phyloP scores from a whole-genome alignment of 2,329 filamentous ascomycete species.

The Madurella mycetomatis region DNA sequence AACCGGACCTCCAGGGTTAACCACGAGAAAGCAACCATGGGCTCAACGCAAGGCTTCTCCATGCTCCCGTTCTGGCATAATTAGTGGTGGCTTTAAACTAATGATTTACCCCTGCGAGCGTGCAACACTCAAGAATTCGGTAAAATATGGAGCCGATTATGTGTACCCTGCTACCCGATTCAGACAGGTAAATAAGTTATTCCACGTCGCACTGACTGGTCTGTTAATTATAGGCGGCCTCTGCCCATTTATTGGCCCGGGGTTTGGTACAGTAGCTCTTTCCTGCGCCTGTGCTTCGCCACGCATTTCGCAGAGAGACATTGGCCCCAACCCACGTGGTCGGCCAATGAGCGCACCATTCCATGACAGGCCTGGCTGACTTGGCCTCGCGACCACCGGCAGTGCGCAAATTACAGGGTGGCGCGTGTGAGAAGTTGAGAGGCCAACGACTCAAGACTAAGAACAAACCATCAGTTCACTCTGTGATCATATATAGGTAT shows the following conservation, averaged over 20 bases:
- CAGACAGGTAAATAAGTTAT: not conserved
- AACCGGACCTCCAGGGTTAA: no score
- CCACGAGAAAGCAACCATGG: no score
- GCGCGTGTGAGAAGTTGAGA: not conserved
- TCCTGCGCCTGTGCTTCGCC: conserved; percentile 9
- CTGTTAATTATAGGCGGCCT: not conserved
- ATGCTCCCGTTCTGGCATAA: no score
- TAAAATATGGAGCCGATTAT: no score
- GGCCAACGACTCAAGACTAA: not conserved
- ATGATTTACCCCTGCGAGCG: no score
- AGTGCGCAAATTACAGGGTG: not conserved
- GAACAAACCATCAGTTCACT: no score
- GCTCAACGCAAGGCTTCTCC: no score
- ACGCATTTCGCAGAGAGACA: not conserved
- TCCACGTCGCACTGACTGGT: not conserved
- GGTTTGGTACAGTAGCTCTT: not conserved
- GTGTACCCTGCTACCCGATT: no score
- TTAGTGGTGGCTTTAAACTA: no score
- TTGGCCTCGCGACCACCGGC: not conserved
- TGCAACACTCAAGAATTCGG: no score
- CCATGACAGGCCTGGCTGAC: conserved; percentile 5
- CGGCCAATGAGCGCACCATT: conserved; percentile 1
- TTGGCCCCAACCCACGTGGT: not conserved
- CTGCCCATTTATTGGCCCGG: not conserved
- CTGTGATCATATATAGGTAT: no score